phyloP scores from a whole-genome alignment of 23 red algal genomes.

The Pyropia yezoensis region DNA sequence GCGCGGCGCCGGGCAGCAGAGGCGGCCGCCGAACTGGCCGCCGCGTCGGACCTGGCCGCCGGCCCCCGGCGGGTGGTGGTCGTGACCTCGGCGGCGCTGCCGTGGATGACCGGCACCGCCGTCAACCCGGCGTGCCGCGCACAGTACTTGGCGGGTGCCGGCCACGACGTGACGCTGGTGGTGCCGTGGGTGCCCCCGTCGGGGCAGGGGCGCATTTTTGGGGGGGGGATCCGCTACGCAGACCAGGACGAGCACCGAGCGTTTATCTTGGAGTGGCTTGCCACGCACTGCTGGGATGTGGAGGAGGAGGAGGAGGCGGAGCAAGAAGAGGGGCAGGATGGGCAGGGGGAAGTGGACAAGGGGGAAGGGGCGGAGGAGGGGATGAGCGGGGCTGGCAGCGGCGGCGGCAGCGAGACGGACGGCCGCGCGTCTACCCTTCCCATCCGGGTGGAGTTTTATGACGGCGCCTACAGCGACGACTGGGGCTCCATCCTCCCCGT shows the following conservation, averaged over 20 bases:
- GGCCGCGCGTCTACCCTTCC: not conserved
- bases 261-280: constrained; percentile 27
- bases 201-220: constrained; percentile 42
- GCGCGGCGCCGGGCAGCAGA: not conserved
- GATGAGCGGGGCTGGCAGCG: too few relatives aligned
- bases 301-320: too few relatives aligned
- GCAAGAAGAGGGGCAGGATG: too few relatives aligned
- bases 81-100: constrained; percentile 61
- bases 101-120: constrained; percentile 75
- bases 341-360: too few relatives aligned
- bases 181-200: constrained; percentile 44
- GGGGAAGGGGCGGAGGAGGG: too few relatives aligned
- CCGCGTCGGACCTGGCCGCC: constrained; percentile 36
- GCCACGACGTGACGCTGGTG: constrained; percentile 51
- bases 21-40: constrained; percentile 3
- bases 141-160: constrained; percentile 47
- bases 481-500: constrained; percentile 60
- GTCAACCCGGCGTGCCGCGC: constrained; percentile 58
- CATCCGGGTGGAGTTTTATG: constrained; percentile 45
- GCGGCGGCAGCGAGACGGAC: not conserved
- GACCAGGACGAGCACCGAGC: constrained; percentile 13
- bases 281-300: not conserved
- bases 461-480: constrained; percentile 31
- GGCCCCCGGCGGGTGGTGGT: constrained; percentile 28
- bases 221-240: constrained; percentile 14